These are phyloP conservation scores for Moesziomyces sp. DNA, from an alignment of 1,284 basidiomycete genomes.

Conservation along the genomic window DNA sequence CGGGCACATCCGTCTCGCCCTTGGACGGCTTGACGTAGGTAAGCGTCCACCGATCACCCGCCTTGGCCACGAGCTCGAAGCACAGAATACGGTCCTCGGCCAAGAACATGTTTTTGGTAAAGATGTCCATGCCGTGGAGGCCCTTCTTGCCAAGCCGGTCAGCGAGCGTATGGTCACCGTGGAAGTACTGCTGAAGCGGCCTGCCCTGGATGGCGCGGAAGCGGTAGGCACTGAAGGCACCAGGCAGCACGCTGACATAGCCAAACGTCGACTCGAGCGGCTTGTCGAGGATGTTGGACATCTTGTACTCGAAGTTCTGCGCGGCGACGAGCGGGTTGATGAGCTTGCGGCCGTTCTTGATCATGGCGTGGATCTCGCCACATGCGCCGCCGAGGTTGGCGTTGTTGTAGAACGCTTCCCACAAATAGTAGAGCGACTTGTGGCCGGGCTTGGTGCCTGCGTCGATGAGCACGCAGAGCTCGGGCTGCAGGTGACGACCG, in stretches of 20 bases:
- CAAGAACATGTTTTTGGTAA: slow-evolving; percentile 77
- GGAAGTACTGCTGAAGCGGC: slow-evolving; percentile 96
- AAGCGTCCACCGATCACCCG: slow-evolving; percentile 82
- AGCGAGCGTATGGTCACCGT: slow-evolving; percentile 86
- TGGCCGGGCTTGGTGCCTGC: slow-evolving; percentile 67
- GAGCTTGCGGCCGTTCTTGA: slow-evolving; percentile 64
- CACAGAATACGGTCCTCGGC: slow-evolving; percentile 82
- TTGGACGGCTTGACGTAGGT: slow-evolving; percentile 95
- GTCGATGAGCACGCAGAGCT: slow-evolving; percentile 65
- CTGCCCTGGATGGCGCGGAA: slow-evolving; percentile 89
- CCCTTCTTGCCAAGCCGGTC: slow-evolving; percentile 92
- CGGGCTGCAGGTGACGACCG: slow-evolving; percentile 74
- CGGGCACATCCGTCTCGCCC: slow-evolving; percentile 93
- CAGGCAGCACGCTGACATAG: slow-evolving; percentile 88
- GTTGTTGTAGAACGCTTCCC: slow-evolving; percentile 68
- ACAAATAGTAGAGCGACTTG: slow-evolving; percentile 65
- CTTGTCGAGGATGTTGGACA: slow-evolving; percentile 81
- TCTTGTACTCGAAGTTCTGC: slow-evolving; percentile 97
- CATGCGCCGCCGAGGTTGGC: slow-evolving; percentile 65
- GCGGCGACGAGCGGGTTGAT: slow-evolving; percentile 73
- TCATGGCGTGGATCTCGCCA: slow-evolving; percentile 67
- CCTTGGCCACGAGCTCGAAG: slow-evolving; percentile 95
- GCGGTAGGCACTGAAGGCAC: slow-evolving; percentile 95
- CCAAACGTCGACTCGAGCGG: slow-evolving; percentile 94
- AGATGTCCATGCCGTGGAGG: slow-evolving; percentile 97